Evolutionary conservation across 495 filamentous ascomycete species (phyloP).

Genomic region (Neurospora pannonica): DNA sequence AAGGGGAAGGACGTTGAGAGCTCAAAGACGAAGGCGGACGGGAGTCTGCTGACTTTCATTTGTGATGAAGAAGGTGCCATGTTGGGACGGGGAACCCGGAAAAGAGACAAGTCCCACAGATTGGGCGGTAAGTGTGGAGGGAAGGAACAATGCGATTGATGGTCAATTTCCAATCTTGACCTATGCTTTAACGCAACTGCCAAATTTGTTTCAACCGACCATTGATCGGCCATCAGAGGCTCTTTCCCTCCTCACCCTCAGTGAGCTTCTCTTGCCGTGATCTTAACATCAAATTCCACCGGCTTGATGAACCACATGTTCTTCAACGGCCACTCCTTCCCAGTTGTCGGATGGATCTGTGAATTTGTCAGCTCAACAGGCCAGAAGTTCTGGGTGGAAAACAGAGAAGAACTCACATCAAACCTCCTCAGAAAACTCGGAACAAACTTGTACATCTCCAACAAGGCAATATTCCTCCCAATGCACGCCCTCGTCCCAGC

Average conservation of each 20-base stretch:
- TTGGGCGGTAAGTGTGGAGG: background rate
- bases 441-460: conserved; percentile 61
- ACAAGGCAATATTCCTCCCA: conserved; percentile 51
- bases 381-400: background rate
- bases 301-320: background rate
- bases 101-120: background rate
- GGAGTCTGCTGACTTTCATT: no score
- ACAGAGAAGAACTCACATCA: conserved; percentile 14
- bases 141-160: background rate
- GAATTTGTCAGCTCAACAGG: background rate
- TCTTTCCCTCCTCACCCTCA: background rate
- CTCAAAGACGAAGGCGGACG: no score
- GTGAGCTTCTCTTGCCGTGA: background rate
- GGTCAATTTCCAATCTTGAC: background rate
- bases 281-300: background rate
- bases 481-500: conserved; percentile 55
- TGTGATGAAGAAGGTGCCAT: no score
- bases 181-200: background rate
- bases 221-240: background rate
- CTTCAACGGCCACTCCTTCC: background rate
- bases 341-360: background rate
- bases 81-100: background rate
- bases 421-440: conserved; percentile 50
- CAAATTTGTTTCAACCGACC: background rate
- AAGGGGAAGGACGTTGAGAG: no score